Conservation (phyloP, 352 stramenopile species). For the Pythium dissotocum region DNA sequence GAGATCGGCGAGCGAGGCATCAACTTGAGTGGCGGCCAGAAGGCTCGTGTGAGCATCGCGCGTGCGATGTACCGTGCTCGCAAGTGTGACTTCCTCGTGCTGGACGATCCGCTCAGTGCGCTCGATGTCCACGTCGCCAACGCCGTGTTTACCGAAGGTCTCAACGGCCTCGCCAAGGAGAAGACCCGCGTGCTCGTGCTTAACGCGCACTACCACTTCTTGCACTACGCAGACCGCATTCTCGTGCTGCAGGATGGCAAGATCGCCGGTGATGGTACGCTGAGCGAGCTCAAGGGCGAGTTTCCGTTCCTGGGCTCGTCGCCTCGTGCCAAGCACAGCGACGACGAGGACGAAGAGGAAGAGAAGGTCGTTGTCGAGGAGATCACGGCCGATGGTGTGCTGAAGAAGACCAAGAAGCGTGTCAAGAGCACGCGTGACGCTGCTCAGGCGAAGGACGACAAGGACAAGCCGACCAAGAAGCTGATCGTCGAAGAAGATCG, state of each 20-base stretch:
- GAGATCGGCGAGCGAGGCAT: slow-evolving; percentile 78
- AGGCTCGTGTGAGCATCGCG: slow-evolving; percentile 60
- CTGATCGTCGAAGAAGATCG: slow-evolving; percentile 47
- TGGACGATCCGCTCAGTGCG: slow-evolving; percentile 71
- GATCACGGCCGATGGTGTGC: not conserved
- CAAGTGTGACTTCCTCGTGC: slow-evolving; percentile 52
- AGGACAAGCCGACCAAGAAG: slow-evolving; percentile 30
- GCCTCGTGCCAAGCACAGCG: slow-evolving; percentile 5
- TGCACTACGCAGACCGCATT: slow-evolving; percentile 39
- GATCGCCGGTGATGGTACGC: slow-evolving; percentile 36
- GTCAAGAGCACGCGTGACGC: slow-evolving; percentile 2
- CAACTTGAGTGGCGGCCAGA: slow-evolving; percentile 86
- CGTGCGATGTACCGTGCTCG: slow-evolving; percentile 54
- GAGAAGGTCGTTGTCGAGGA: not conserved
- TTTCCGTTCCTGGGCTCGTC: slow-evolving; percentile 32
- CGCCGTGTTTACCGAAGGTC: slow-evolving; percentile 37
- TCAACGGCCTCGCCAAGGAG: slow-evolving; percentile 31
- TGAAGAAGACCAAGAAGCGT: slow-evolving; percentile 3
- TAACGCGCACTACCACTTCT: slow-evolving; percentile 48
- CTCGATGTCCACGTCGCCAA: slow-evolving; percentile 54
- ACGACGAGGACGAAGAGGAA: slow-evolving; percentile 1
- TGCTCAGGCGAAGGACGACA: not conserved
- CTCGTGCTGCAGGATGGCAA: slow-evolving; percentile 39
- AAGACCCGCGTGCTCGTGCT: slow-evolving; percentile 45
- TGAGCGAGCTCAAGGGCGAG: slow-evolving; percentile 20